Evolutionary conservation across 2,329 filamentous ascomycete species (phyloP).

Genomic region (Zymoseptoria ardabiliae): DNA sequence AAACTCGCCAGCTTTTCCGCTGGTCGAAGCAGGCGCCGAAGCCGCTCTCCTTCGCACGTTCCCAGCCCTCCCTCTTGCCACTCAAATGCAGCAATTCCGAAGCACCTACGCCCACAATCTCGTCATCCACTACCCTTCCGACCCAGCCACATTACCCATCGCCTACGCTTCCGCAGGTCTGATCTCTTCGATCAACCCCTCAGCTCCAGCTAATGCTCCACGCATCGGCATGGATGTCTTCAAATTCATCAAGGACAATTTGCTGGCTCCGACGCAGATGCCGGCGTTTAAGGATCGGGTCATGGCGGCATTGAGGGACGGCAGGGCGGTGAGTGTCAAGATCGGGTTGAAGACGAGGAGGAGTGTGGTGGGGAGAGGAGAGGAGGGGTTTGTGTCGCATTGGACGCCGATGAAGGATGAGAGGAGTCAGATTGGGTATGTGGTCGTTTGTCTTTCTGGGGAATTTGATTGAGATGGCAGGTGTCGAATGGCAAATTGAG

Average conservation of each 20-base stretch:
- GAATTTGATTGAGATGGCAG: neutral
- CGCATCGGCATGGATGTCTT: conserved; percentile 47
- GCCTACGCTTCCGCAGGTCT: conserved; percentile 27
- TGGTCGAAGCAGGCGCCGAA: conserved; percentile 34
- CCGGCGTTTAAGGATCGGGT: conserved; percentile 41
- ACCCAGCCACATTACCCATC: conserved; percentile 7
- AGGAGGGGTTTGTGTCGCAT: conserved; percentile 35
- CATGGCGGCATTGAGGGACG: conserved; percentile 29
- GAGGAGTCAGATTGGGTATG: conserved; percentile 12
- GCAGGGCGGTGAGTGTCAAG: conserved; percentile 26
- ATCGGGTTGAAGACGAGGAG: conserved; percentile 25
- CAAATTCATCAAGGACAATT: conserved; percentile 45
- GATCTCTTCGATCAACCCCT: conserved; percentile 42
- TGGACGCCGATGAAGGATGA: conserved; percentile 41
- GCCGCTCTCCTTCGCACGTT: conserved; percentile 32
- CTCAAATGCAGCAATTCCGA: conserved; percentile 37
- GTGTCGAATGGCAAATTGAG: neutral
- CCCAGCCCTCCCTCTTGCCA: conserved; percentile 31
- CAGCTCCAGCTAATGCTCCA: conserved; percentile 27
- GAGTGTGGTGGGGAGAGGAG: conserved; percentile 20
- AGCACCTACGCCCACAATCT: conserved; percentile 35
- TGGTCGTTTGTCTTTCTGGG: neutral
- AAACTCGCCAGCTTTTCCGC: neutral
- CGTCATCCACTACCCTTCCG: conserved; percentile 43
- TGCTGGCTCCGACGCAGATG: conserved; percentile 29